phyloP scores from a whole-genome alignment of 2,329 filamentous ascomycete species.

The Boeremia exigua region DNA sequence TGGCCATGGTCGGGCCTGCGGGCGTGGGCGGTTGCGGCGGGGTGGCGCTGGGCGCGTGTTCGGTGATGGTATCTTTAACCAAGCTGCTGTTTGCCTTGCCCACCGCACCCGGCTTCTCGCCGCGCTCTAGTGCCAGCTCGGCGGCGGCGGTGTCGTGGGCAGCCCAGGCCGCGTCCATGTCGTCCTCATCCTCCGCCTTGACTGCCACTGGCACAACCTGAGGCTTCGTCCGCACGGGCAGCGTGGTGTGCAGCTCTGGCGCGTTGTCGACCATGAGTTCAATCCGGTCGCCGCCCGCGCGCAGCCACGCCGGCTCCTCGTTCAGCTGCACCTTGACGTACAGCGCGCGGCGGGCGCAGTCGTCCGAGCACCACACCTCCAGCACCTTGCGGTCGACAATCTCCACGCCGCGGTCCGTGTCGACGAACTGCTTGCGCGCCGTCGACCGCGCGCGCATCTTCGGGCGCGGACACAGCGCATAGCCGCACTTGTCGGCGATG shows the following conservation, averaged over 20 bases:
- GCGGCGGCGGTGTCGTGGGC: slow-evolving; percentile 43
- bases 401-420: slow-evolving; percentile 61
- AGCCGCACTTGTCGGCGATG: slow-evolving; percentile 81
- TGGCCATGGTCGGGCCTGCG: slow-evolving; percentile 41
- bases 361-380: slow-evolving; percentile 85
- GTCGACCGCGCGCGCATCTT: slow-evolving; percentile 61
- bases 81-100: slow-evolving; percentile 42
- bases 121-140: slow-evolving; percentile 53
- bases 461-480: slow-evolving; percentile 75
- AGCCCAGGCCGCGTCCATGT: slow-evolving; percentile 42
- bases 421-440: slow-evolving; percentile 67
- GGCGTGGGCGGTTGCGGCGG: slow-evolving; percentile 37
- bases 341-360: slow-evolving; percentile 78
- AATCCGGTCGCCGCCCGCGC: slow-evolving; percentile 59
- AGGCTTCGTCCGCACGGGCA: slow-evolving; percentile 40
- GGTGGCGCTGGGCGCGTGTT: slow-evolving; percentile 28
- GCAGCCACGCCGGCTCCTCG: slow-evolving; percentile 84
- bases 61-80: slow-evolving; percentile 40
- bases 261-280: slow-evolving; percentile 49
- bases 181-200: slow-evolving; percentile 39
- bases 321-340: slow-evolving; percentile 89
- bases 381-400: slow-evolving; percentile 75
- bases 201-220: slow-evolving; percentile 2
- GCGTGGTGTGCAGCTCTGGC: slow-evolving; percentile 31
- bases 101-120: slow-evolving; percentile 46